Evolutionary conservation across 345 rosid genomes (phyloP), one percentile per base, ranked within the genome.

Genomic region (Carallia brachiata): DNA sequence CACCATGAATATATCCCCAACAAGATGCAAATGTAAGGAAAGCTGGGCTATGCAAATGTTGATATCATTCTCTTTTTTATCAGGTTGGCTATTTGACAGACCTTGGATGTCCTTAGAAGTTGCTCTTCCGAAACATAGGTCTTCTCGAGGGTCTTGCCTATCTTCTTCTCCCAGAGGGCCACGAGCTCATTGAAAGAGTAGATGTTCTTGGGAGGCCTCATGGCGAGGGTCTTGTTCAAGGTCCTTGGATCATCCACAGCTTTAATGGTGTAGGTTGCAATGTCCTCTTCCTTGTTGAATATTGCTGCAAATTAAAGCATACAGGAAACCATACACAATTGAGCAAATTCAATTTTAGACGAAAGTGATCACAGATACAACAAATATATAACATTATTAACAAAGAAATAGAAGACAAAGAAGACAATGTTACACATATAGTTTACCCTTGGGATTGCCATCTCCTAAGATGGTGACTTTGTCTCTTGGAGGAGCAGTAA

Each of bases 211-310:
- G 77, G 79, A 8, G 77, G 78, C 40, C 44, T 76, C 0, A 82
- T n/a, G 34, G 73, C 63, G 18, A 82, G 69, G 56, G 55, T 61
- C 75, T 77, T 79, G 79, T 79, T 82, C 69, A 78, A 7, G n/a
- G 84, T 75, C 68, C 79, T 69, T 7, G 80, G 75, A 59, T 78
- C 79, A 40, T 68, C 80, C 54, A 76, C 82, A 0, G 81, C 80
- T 65, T 62, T 76, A 36, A 79, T 76, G 31, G 83, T 82, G 57
- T 64, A 78, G 6, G 72, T 71, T 17, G 44, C 73, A 28, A 75
- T 69, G 65, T 75, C 78, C 5, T 75, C 70, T 70, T 68, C 78
- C 60, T 64, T 63, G 15, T 59, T 69, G 19, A 68, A 68, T 62
- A 68, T 60, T 17, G 63, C 77, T 74, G 73, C 13, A 23, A 23